phyloP scores from a whole-genome alignment of 306 rosid genomes.

The Albizia julibrissin region DNA sequence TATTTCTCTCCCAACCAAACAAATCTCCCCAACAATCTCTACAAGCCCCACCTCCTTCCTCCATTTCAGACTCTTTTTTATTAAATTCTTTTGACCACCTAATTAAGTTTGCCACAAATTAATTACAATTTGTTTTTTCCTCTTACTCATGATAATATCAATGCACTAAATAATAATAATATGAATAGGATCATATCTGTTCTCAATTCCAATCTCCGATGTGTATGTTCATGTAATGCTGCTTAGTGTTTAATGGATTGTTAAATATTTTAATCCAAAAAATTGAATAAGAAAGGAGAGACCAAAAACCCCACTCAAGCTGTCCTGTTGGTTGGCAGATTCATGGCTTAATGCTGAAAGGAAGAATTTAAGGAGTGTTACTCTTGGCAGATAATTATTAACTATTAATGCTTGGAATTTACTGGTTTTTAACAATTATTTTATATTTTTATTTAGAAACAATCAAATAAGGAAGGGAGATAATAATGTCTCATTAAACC shows the following conservation, averaged over 20 bases:
- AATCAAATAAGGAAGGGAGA: neutral
- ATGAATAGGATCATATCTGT: neutral
- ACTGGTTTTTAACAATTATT: neutral
- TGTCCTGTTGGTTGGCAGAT: neutral
- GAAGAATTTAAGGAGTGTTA: neutral
- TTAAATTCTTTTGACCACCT: neutral
- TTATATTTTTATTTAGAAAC: neutral
- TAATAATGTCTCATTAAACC: neutral
- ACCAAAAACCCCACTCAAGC: neutral
- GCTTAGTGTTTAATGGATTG: neutral
- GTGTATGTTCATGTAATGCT: neutral
- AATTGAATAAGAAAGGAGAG: neutral
- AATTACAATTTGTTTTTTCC: neutral
- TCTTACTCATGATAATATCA: neutral
- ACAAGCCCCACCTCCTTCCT: slow-evolving; percentile 21
- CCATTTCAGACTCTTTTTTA: neutral
- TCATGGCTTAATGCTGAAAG: neutral
- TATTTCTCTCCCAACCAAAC: slow-evolving; percentile 32
- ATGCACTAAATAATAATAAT: neutral
- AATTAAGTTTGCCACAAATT: neutral
- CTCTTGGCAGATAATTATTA: neutral
- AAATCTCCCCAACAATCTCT: slow-evolving; percentile 16
- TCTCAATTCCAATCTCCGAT: neutral
- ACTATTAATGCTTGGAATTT: neutral
- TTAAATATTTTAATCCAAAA: neutral